A percentile compares a stretch with the other conserved stretches of the same genome.
Evolutionary conservation across 257 asterid species (phyloP).

Genomic region (Linderniella brevidens): DNA sequence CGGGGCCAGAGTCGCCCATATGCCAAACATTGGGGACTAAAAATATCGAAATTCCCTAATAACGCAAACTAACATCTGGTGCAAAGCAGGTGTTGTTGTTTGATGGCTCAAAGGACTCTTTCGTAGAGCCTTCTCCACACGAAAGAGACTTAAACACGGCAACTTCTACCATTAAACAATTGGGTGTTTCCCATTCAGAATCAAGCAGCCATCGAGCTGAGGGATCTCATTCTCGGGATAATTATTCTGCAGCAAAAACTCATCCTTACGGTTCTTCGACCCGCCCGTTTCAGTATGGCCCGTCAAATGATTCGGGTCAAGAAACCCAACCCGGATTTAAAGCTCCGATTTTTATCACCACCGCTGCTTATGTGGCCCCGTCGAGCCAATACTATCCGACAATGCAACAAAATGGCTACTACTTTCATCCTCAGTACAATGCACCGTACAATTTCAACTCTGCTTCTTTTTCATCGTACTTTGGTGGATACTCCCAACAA

Average conservation of each 20-base stretch:
- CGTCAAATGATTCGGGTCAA: slow-evolving; percentile 12
- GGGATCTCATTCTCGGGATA: slow-evolving; percentile 13
- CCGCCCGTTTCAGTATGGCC: slow-evolving; percentile 13
- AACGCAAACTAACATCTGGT: too few species aligned
- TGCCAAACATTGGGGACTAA: too few species aligned
- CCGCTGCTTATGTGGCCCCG: slow-evolving; percentile 16
- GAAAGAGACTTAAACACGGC: slow-evolving; percentile 5
- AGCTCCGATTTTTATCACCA: slow-evolving; percentile 15
- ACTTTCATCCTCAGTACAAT: slow-evolving; percentile 18
- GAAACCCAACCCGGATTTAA: slow-evolving; percentile 19
- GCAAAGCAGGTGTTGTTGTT: slow-evolving; percentile 8
- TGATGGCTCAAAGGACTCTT: slow-evolving; percentile 10
- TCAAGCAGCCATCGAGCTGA: not conserved
- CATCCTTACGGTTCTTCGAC: slow-evolving; percentile 16
- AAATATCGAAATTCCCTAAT: too few species aligned
- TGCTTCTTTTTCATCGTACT: slow-evolving; percentile 15
- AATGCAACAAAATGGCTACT: slow-evolving; percentile 19
- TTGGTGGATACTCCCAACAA: slow-evolving; percentile 22
- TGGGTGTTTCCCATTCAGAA: too few species aligned
- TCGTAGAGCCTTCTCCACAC: slow-evolving; percentile 3
- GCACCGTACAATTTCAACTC: slow-evolving; percentile 21
- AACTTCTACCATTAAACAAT: too few species aligned
- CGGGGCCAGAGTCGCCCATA: too few species aligned
- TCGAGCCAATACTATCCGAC: slow-evolving; percentile 14
- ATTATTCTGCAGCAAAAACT: too few species aligned